Base-by-base conservation (phyloP, 768 basidiomycete genomes). In the Clavaria fumosa region DNA sequence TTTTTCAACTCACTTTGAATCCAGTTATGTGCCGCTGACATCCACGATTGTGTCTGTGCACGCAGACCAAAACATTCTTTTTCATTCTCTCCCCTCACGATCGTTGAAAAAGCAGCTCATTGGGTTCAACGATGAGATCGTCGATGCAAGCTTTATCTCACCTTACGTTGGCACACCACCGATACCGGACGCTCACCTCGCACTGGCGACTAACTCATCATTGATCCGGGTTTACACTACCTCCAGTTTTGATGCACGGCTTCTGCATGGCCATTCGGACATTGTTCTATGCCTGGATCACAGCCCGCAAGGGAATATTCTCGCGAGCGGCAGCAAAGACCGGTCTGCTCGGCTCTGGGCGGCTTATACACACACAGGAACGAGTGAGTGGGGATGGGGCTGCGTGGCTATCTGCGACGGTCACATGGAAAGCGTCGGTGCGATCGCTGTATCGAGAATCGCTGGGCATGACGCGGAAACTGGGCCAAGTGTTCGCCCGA, bases 121-220 rank as follows among this genome's bases (percentile, higher is more conserved):
- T 48, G 95, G 95, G 0, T 99, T 81, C 67, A 97, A 97, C 55
- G 95, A 99, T 57, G 93, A 97, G 57, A 90, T 97, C 46, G 81
- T 96, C 35, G 95, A 97, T 49, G 72, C 78, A 4, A 65, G 70
- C 19, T 86, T 90, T 59, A 67, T 99, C 41, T 71, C 70, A 31
- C 53, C 62, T 15, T 48, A 44, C 23, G 41, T 44, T 17, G 34
- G 51, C 11, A 39, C 46, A 27, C 43, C 50, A 17, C 53, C n/a
- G n/a, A n/a, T n/a, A n/a, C n/a, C 52, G 37, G 84, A 90, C 53
- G 68, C 75, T 2, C 78, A 85, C 48, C 60, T 97, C 22, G 95
- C 93, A 14, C 64, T 99, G 14, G 93, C 93, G n/a, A 93, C 95
- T 27, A 99, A 99, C 56, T 97, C 95, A 1, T 85, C 89, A 18